Conservation (phyloP, 2,329 filamentous ascomycete species). For the Fusarium mangiferae region DNA sequence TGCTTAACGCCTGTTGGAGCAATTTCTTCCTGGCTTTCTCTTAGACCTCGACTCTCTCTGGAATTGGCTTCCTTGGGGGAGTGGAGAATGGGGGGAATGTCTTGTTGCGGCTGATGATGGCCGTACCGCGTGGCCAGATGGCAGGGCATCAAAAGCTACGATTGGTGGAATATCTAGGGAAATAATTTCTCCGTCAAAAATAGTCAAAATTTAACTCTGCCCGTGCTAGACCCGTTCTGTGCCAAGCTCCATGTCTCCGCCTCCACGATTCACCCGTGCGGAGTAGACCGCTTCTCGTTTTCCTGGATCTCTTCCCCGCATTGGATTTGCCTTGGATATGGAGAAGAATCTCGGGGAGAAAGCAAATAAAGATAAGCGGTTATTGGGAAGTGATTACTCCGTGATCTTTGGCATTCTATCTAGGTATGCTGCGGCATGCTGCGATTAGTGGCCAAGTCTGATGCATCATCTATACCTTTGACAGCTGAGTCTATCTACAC, state of each 20-base stretch:
- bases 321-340: conserved; percentile 1
- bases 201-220: conserved; percentile 6
- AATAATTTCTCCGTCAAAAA: conserved; percentile 15
- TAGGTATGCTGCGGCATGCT: neutral
- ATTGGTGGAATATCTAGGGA: conserved; percentile 25
- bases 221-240: conserved; percentile 22
- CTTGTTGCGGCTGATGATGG: conserved; percentile 21
- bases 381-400: neutral
- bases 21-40: neutral
- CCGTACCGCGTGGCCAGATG: conserved; percentile 11
- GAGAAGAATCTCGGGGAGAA: conserved; percentile 26
- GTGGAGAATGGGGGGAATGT: conserved; percentile 31
- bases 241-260: conserved; percentile 4
- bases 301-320: conserved; percentile 33
- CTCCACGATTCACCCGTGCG: conserved; percentile 36
- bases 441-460: neutral
- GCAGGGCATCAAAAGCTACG: neutral
- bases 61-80: conserved; percentile 17
- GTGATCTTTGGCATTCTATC: neutral
- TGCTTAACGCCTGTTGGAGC: conserved; percentile 12
- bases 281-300: conserved; percentile 29
- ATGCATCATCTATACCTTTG: neutral
- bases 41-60: neutral
- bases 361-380: conserved; percentile 7
- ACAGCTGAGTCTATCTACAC: neutral